Percentiles rank a stretch among this genome's conserved stretches.
Evolutionary conservation across 768 basidiomycete species (phyloP).

Genomic region (Royoungia palumana): DNA sequence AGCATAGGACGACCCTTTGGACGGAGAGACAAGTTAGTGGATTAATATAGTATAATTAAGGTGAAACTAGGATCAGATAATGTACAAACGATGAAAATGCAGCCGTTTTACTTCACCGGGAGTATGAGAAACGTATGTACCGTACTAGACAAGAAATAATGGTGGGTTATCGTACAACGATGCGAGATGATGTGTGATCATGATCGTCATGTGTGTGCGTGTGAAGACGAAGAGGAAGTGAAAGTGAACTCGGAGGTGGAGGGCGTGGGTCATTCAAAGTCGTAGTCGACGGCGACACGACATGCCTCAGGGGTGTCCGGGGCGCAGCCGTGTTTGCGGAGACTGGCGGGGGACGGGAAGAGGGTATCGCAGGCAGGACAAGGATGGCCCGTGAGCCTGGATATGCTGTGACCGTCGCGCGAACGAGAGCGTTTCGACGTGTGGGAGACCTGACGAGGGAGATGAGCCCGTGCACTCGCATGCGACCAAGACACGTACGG

Average conservation of each 20-base stretch:
- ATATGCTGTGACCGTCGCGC: slow-evolving; percentile 36
- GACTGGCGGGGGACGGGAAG: slow-evolving; percentile 56
- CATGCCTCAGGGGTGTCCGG: slow-evolving; percentile 63
- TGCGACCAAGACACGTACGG: slow-evolving; percentile 28
- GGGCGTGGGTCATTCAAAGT: slow-evolving; percentile 47
- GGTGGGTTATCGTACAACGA: slow-evolving; percentile 30
- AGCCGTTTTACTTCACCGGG: slow-evolving; percentile 12
- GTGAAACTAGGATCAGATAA: slow-evolving; percentile 23
- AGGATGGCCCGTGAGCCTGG: slow-evolving; percentile 48
- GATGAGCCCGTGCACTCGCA: slow-evolving; percentile 12
- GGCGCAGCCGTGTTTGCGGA: slow-evolving; percentile 59
- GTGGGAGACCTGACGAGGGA: slow-evolving; percentile 42
- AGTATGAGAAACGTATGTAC: slow-evolving; percentile 27
- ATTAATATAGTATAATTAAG: slow-evolving; percentile 38
- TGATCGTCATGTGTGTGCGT: slow-evolving; percentile 14
- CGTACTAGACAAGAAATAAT: slow-evolving; percentile 24
- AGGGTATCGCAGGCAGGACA: slow-evolving; percentile 75
- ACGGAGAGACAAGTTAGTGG: slow-evolving; percentile 2
- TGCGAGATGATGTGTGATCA: slow-evolving; percentile 17
- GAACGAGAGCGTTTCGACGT: slow-evolving; percentile 57
- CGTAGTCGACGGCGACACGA: slow-evolving; percentile 69
- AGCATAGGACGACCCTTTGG: no score
- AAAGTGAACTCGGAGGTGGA: no score
- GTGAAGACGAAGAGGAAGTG: background rate
- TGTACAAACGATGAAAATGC: slow-evolving; percentile 23